Conservation (phyloP, 768 basidiomycete species). For the Termitomyces sp. region DNA sequence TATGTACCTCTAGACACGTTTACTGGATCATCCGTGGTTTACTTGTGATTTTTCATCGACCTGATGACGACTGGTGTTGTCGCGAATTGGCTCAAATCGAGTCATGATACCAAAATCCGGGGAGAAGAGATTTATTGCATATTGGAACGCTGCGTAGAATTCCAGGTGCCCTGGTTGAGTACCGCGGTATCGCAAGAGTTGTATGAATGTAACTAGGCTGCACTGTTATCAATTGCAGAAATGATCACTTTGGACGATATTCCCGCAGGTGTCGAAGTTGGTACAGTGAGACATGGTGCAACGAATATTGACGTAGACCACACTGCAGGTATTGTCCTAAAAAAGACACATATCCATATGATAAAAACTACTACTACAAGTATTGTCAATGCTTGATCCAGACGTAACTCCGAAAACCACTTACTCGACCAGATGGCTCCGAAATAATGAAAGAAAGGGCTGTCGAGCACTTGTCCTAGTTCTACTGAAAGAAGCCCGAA, state of each 20-base stretch:
- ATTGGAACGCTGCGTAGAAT: no score
- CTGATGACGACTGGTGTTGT: background rate
- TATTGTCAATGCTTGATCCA: background rate
- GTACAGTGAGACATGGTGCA: conserved; percentile 32
- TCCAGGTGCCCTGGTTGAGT: background rate
- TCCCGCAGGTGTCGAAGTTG: background rate
- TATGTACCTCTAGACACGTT: no score
- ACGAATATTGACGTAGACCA: conserved; percentile 43
- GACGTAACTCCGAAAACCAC: conserved; percentile 10
- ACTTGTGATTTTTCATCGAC: background rate
- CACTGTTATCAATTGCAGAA: background rate
- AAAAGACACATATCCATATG: conserved; percentile 36
- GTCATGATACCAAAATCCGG: no score
- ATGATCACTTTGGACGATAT: background rate
- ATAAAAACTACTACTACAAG: conserved; percentile 32
- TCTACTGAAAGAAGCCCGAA: conserved; percentile 45
- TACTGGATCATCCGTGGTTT: no score
- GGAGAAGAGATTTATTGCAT: background rate
- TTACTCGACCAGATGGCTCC: conserved; percentile 50
- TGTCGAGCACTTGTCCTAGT: conserved; percentile 42
- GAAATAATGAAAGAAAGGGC: conserved; percentile 43
- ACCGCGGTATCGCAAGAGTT: background rate
- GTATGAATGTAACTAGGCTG: background rate
- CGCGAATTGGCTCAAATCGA: no score
- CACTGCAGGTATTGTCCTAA: conserved; percentile 37